Evolutionary conservation across 139 green algal species (phyloP), one percentile per base, ranked within the genome.

Genomic region (Parachlorella kessleri): DNA sequence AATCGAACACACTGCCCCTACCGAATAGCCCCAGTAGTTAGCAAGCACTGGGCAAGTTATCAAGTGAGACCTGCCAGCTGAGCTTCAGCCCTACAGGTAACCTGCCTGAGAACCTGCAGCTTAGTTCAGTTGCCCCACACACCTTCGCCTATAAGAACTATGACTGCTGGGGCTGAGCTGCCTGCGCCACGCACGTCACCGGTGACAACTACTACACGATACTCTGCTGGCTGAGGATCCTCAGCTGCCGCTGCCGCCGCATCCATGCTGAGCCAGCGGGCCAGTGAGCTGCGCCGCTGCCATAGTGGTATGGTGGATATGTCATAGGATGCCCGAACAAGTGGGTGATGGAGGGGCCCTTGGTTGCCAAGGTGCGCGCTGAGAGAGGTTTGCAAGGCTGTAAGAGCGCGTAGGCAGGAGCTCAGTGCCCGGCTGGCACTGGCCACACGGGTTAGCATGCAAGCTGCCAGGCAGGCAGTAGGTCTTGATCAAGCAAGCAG

Each of bases 131-230:
- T n/a, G n/a, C n/a, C 48, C 14, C 48, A 59, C 21, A 18, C 55
- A 86, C 81, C 77, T 74, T 82, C 66, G 32, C 82, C 82, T 7
- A 81, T 78, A 3, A 87, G 54, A 23, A 36, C 75, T 0, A 91
- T 63, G 6, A 77, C 59, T 1, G 86, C 86, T 10, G 84, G 70
- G 1, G 81, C 73, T 26, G 81, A 38, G 7, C 88, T 96, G 37
- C 94, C 94, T 28, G 94, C 94, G 0, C 94, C 94, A 3, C 94
- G 82, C 38, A 96, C 81, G 36, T 94, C 91, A n/a, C 93, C 94
- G 3, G 94, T 98, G 1, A 90, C 77, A 36, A 98, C 76, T 33
- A 81, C 73, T 2, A 91, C 73, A 26, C 66, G 54, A 40, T 90
- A 90, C 6, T 41, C 23, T 23, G 21, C 59, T 59, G 66, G 65